Evolutionary conservation across 257 asterid species (phyloP).

Genomic region (Anisodus acutangulus): DNA sequence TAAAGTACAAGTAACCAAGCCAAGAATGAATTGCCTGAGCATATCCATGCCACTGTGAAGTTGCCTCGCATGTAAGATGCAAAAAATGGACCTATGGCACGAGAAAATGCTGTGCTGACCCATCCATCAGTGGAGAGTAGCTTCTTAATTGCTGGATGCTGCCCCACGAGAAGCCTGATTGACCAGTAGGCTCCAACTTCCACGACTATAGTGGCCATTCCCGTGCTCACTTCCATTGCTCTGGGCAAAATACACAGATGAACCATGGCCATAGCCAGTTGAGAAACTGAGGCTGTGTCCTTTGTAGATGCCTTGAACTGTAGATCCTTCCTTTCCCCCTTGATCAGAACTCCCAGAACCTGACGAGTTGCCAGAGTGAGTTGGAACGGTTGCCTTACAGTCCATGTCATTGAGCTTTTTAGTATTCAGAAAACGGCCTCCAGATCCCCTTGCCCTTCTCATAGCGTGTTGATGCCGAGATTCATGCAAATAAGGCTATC

Average conservation of each 20-base stretch:
- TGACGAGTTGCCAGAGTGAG: constrained; percentile 51
- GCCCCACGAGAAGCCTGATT: constrained; percentile 51
- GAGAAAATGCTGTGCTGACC: constrained; percentile 8
- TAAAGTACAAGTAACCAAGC: constrained; percentile 65
- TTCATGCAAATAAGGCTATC: constrained; percentile 87
- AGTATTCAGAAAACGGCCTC: constrained; percentile 84
- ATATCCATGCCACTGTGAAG: constrained; percentile 40
- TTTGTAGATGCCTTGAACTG: constrained; percentile 37
- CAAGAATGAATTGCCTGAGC: constrained; percentile 97
- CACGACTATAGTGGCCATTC: constrained; percentile 39
- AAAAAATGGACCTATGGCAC: not conserved
- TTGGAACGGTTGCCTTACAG: constrained; percentile 37
- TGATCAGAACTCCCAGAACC: constrained; percentile 49
- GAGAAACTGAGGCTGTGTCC: constrained; percentile 36
- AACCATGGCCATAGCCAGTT: constrained; percentile 38
- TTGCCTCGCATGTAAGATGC: not conserved
- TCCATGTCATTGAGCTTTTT: constrained; percentile 46
- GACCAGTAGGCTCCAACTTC: constrained; percentile 51
- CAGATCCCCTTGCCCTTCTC: constrained; percentile 80
- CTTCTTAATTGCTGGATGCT: constrained; percentile 47
- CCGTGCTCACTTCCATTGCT: constrained; percentile 41
- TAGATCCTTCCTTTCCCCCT: constrained; percentile 37
- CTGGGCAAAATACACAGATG: constrained; percentile 37
- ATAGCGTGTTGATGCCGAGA: constrained; percentile 81
- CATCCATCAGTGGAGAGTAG: constrained; percentile 29